Evolutionary conservation across 495 filamentous ascomycete genomes (phyloP).

Genomic region (Aspergillus funiculosus): DNA sequence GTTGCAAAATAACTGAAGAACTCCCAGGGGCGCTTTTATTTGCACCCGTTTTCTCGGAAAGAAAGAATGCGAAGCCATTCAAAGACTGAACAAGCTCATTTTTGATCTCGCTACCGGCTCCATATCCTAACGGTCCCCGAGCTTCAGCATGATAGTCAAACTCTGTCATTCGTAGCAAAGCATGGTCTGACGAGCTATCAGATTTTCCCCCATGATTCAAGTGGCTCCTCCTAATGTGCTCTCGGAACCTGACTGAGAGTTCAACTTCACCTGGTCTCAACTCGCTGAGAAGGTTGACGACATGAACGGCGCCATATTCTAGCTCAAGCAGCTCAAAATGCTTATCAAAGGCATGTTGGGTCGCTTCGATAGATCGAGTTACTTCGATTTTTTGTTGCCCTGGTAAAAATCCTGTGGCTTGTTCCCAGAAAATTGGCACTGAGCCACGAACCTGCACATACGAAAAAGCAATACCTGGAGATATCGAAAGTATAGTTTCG

Average conservation of each 20-base stretch:
- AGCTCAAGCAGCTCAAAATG: conserved; percentile 80
- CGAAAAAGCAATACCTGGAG: conserved; percentile 73
- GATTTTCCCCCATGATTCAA: conserved; percentile 47
- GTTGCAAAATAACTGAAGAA: conserved; percentile 71
- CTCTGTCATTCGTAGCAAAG: conserved; percentile 70
- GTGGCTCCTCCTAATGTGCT: conserved; percentile 65
- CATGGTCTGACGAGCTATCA: conserved; percentile 49
- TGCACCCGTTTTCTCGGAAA: conserved; percentile 56
- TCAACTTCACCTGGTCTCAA: conserved; percentile 78
- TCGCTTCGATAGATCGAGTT: conserved; percentile 83
- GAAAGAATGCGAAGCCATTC: conserved; percentile 82
- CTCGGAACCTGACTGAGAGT: conserved; percentile 68
- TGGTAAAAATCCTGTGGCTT: conserved; percentile 77
- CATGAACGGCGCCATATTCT: conserved; percentile 81
- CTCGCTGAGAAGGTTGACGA: conserved; percentile 87
- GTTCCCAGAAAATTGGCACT: conserved; percentile 96
- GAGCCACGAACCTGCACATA: conserved; percentile 90
- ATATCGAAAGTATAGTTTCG: conserved; percentile 64
- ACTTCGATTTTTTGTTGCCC: conserved; percentile 93
- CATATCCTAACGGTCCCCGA: conserved; percentile 79
- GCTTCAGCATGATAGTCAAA: conserved; percentile 97
- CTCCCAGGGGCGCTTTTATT: conserved; percentile 32
- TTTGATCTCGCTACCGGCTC: conserved; percentile 73
- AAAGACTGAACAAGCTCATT: conserved; percentile 67
- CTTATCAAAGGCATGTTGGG: conserved; percentile 90